Evolutionary conservation across 768 basidiomycete species (phyloP).

Genomic region (Mycena olivaceomarginata): DNA sequence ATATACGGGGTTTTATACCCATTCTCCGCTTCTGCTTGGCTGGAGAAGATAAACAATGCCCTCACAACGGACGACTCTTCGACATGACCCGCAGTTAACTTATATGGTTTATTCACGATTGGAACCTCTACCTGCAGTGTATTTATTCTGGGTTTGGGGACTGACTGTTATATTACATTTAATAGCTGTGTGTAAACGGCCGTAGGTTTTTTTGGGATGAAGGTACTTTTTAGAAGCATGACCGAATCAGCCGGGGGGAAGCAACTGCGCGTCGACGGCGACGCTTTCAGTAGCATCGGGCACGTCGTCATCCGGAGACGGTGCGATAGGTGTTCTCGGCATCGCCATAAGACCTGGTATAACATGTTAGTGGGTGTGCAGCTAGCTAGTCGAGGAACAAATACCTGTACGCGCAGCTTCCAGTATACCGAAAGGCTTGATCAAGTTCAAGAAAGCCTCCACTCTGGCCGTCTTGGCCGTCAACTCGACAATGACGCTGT

Average conservation of each 20-base stretch:
- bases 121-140: slow-evolving; percentile 22
- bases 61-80: slow-evolving; percentile 42
- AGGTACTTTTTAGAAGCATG: not conserved
- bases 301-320: slow-evolving; percentile 72
- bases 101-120: slow-evolving; percentile 34
- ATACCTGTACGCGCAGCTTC: slow-evolving; percentile 96
- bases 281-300: slow-evolving; percentile 66
- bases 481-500: slow-evolving; percentile 96
- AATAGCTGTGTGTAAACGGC: slow-evolving; percentile 28
- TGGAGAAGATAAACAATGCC: slow-evolving; percentile 30
- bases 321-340: slow-evolving; percentile 94
- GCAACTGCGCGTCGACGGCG: slow-evolving; percentile 90
- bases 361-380: slow-evolving; percentile 14
- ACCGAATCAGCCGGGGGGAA: slow-evolving; percentile 89
- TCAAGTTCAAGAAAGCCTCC: slow-evolving; percentile 92
- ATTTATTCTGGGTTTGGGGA: slow-evolving; percentile 14
- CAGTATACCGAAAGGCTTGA: slow-evolving; percentile 96
- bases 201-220: slow-evolving; percentile 31
- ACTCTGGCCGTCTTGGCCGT: slow-evolving; percentile 94
- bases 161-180: slow-evolving; percentile 33
- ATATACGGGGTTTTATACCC: slow-evolving; percentile 64
- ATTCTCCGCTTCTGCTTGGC: slow-evolving; percentile 38
- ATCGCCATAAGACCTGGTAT: slow-evolving; percentile 94
- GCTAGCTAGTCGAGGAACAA: slow-evolving; percentile 48
- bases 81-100: slow-evolving; percentile 26